Evolutionary conservation across 176 grass and related monocot genomes (phyloP), one percentile per base, ranked within the genome.

Genomic region (Secale cereale): DNA sequence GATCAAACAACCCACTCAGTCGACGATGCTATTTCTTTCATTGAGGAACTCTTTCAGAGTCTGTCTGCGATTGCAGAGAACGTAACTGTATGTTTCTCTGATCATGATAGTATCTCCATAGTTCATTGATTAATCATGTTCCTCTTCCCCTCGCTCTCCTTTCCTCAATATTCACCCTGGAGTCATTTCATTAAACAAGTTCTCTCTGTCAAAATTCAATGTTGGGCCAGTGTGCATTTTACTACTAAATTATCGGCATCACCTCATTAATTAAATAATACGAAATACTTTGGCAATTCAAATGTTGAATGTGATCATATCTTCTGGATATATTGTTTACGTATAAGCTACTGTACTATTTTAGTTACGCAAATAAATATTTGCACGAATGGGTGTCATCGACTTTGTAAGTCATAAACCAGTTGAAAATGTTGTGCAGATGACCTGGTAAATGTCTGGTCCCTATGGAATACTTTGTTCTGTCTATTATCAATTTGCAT

Each of bases 21-120:
- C 84, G 93, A 98, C 59, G 30, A 25, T 83, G 86, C 88, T 87
- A 19, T 92, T 61, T 92, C 82, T 72, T 88, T 98, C 48, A 80
- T 92, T 83, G 89, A 93, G 68, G 93, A 93, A 37, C 85, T 90
- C 81, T 77, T 68, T 45, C 85, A 93, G 66, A 70, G 88, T 76
- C 85, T 92, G 43, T 90, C 46, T 39, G 77, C 45, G 25, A 70
- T 92, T 59, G 82, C 83, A 62, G 76, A 93, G 73, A 78, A 54
- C 28, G 31, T 90, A 29, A 57, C 45, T 85, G 91, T 98, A 91
- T 64, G 70, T 73, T 82, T 27, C 65, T 86, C 26, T 50, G 43
- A 70, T 89, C 52, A 62, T 68, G 35, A 54, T 43, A 30, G 32
- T 48, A 57, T 77, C 78, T 88, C 60, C 54, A 81, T 26, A 86